Evolutionary conservation across 179 eudicot genomes (phyloP).

Genomic region (Beta corolliflora): DNA sequence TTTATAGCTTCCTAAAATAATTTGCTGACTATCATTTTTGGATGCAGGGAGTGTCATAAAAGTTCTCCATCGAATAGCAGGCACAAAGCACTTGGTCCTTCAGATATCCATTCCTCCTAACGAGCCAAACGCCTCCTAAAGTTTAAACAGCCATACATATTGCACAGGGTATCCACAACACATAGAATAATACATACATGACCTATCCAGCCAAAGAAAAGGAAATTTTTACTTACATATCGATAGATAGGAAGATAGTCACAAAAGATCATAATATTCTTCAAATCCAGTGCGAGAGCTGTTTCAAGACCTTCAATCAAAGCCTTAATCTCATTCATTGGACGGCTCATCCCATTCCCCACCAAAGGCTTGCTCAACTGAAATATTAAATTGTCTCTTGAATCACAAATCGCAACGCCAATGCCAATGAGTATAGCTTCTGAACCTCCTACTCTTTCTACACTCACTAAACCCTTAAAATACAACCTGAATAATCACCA

Average conservation of each 20-base stretch:
- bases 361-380: conserved; percentile 36
- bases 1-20: too few relatives aligned
- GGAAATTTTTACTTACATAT: conserved; percentile 49
- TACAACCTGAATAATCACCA: too few relatives aligned
- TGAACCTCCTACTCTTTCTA: conserved; percentile 29
- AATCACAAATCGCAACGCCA: conserved; percentile 60
- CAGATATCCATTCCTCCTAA: neutral
- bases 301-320: conserved; percentile 67
- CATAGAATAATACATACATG: neutral
- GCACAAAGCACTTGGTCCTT: neutral
- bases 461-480: too few relatives aligned
- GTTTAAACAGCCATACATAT: neutral
- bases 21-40: too few relatives aligned
- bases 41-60: neutral
- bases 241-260: conserved; percentile 42
- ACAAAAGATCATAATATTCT: conserved; percentile 43
- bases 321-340: conserved; percentile 50
- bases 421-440: conserved; percentile 29
- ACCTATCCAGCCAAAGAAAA: neutral
- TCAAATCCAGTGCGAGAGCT: conserved; percentile 51
- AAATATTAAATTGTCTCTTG: conserved; percentile 35
- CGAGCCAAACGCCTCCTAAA: neutral
- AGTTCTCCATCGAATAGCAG: neutral
- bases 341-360: conserved; percentile 29
- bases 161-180: neutral